Conservation (phyloP, 176 grass and related monocot genomes). For the Pontederia crassipes region DNA sequence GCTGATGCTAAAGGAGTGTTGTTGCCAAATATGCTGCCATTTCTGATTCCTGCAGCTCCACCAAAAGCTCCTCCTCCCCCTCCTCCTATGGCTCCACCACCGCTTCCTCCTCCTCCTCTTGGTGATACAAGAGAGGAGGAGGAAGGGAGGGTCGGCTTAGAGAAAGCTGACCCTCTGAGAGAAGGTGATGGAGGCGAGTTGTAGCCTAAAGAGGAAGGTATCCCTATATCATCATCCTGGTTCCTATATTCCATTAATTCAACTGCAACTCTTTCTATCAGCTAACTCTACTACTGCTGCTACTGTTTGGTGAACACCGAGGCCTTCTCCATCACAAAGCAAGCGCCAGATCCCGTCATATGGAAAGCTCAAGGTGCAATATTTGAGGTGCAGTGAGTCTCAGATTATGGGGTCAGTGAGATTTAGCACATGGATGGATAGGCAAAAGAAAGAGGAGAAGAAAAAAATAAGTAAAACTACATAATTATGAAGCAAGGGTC, state of each 20-base stretch:
- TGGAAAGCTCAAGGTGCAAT: too few relatives aligned
- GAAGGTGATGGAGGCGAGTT: not conserved
- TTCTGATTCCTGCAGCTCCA: not conserved
- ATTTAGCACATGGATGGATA: not conserved
- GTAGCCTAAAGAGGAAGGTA: slow-evolving; percentile 4
- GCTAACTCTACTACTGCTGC: too few relatives aligned
- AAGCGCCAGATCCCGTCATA: too few relatives aligned
- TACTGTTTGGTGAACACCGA: too few relatives aligned
- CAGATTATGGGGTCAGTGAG: too few relatives aligned
- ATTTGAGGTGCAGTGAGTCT: too few relatives aligned
- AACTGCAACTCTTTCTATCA: not conserved
- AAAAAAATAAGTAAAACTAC: not conserved
- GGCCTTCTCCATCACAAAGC: too few relatives aligned
- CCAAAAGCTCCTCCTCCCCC: not conserved
- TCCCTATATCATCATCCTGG: not conserved
- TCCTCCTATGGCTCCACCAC: not conserved
- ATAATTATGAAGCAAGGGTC: not conserved
- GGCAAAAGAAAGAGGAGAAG: not conserved
- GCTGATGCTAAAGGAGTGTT: slow-evolving; percentile 4
- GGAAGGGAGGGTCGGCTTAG: not conserved
- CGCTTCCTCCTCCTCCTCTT: not conserved
- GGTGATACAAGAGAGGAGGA: slow-evolving; percentile 11
- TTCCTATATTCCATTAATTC: slow-evolving; percentile 17
- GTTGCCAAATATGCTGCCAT: slow-evolving; percentile 3
- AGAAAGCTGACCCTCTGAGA: slow-evolving; percentile 11